Percentiles rank a stretch among this genome's conserved stretches.
phyloP scores from a whole-genome alignment of 768 basidiomycete genomes.

The Panaeolus cyanescens region DNA sequence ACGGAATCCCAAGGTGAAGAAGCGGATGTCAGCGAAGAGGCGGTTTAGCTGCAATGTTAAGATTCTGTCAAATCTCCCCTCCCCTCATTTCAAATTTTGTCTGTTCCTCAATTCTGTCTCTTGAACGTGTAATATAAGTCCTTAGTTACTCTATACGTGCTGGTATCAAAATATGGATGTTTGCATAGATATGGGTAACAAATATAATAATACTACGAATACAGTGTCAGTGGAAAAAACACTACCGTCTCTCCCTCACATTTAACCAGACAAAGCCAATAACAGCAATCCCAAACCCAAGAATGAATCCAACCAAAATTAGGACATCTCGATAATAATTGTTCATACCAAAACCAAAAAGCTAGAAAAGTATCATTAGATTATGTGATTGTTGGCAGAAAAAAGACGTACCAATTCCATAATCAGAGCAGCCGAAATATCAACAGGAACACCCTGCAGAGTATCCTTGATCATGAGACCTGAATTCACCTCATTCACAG shows the following conservation, averaged over 20 bases:
- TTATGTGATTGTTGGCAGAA: background rate
- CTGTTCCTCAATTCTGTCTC: background rate
- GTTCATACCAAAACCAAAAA: slow-evolving; percentile 83
- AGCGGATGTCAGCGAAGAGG: background rate
- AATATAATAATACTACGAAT: background rate
- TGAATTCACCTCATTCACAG: slow-evolving; percentile 90
- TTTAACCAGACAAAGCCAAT: slow-evolving; percentile 76
- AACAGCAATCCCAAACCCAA: slow-evolving; percentile 73
- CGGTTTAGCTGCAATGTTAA: background rate
- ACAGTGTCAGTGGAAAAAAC: background rate
- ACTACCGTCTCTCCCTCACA: slow-evolving; percentile 59
- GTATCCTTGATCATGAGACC: slow-evolving; percentile 84
- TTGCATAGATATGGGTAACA: background rate
- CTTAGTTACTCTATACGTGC: no score
- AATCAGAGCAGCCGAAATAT: slow-evolving; percentile 79
- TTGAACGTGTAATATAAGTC: no score
- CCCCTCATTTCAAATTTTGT: background rate
- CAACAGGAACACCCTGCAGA: slow-evolving; percentile 79
- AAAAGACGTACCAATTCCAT: slow-evolving; percentile 70
- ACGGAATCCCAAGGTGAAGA: background rate
- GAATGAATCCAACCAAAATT: slow-evolving; percentile 84
- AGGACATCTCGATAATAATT: slow-evolving; percentile 92
- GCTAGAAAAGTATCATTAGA: no score
- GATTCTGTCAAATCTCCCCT: background rate
- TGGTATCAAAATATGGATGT: background rate